Evolutionary conservation across 495 filamentous ascomycete genomes (phyloP), one percentile per base, ranked within the genome.

Genomic region (Daldinia concentrica): DNA sequence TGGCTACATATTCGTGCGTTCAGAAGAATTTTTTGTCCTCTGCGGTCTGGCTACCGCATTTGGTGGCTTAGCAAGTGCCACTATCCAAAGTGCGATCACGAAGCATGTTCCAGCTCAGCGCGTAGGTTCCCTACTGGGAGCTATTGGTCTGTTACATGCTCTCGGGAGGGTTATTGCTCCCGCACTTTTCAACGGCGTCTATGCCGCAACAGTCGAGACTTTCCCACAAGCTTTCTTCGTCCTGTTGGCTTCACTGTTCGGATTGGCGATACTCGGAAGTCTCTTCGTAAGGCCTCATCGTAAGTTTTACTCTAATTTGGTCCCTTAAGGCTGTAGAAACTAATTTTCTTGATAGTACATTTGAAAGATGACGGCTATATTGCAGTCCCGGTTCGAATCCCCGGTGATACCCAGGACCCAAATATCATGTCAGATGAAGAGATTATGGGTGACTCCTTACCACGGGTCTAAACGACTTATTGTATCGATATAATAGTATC

Each of bases 61-160:
- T 39, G 95, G 95, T 11, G 93, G 95, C 3, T 89, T 98, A 58
- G 95, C 89, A 0, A 90, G 89, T 5, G 94, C 95, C 3, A 95
- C 91, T 0, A 79, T 97, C 56, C 92, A 96, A 72, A 88, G 90
- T 0, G 85, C 92, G 0, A 79, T 98, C 17, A 98, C 93, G 58
- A 98, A 98, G 75, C 95, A 98, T 76, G 90, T 98, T 0, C 92
- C 94, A 4, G 85, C 87, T 8, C 91, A 95, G 69, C 86, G 86
- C 30, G 90, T 92, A 1, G 95, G 95, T 0, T 90, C 94, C 76
- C 80, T 99, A 57, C 86, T 99, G 2, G 95, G 95, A 9, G 95
- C 93, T 1, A 90, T 86, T 17, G 95, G 96, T 0, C 79, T 98
- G 56, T 78, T 99, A 66, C 95, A 98, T 82, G 91, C 92, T 0